These are phyloP conservation scores for Triticum urartu DNA, from an alignment of 176 grass and related monocot species.

Conservation along the genomic window DNA sequence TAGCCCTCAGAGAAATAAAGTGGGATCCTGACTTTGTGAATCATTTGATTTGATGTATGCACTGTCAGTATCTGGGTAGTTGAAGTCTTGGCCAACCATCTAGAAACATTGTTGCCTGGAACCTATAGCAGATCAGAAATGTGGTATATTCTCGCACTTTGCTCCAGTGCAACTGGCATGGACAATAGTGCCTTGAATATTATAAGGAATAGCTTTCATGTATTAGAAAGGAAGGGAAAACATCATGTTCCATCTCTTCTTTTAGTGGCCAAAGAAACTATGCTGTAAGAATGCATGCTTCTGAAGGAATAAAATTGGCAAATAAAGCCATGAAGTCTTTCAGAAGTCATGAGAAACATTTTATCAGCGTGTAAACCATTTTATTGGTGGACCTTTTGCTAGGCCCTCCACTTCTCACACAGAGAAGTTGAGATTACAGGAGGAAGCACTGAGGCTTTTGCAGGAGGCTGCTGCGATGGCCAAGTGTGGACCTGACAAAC, in stretches of 20 bases:
- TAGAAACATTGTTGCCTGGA: constrained; percentile 72
- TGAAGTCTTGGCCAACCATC: constrained; percentile 64
- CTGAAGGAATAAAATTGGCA: constrained; percentile 68
- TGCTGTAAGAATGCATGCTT: constrained; percentile 64
- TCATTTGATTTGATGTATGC: constrained; percentile 61
- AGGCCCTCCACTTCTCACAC: constrained; percentile 55
- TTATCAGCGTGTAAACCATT: constrained; percentile 53
- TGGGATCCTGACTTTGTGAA: constrained; percentile 81
- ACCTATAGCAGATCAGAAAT: constrained; percentile 46
- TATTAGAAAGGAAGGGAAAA: constrained; percentile 69
- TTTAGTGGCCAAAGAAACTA: constrained; percentile 69
- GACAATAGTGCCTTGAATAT: constrained; percentile 80
- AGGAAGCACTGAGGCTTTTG: constrained; percentile 49
- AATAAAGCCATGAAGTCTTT: constrained; percentile 54
- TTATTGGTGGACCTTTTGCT: constrained; percentile 64
- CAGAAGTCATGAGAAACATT: constrained; percentile 50
- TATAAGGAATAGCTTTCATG: constrained; percentile 55
- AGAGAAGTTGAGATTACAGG: constrained; percentile 50
- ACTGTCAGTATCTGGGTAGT: constrained; percentile 69
- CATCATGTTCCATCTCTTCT: constrained; percentile 79
- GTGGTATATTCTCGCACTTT: constrained; percentile 15
- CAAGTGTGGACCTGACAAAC: constrained; percentile 45
- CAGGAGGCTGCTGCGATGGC: constrained; percentile 46
- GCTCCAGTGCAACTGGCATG: constrained; percentile 60
- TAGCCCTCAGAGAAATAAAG: constrained; percentile 61